Conservation (phyloP, 495 filamentous ascomycete genomes). For the Thermothielavioides terrestris region DNA sequence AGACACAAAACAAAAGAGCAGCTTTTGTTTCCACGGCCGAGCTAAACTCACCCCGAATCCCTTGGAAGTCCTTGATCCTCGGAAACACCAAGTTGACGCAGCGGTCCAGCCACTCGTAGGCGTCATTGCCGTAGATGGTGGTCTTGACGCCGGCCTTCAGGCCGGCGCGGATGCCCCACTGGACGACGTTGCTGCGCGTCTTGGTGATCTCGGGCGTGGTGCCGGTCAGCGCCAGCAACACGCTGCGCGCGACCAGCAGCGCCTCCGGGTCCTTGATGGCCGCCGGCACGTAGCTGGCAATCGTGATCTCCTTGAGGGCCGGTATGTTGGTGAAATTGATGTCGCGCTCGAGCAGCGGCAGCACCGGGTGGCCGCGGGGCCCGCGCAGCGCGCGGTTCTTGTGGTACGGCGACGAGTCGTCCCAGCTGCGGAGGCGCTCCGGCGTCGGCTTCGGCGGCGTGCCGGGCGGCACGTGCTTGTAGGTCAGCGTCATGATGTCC, state of each 20-base stretch:
- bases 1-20: no score
- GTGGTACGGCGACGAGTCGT: constrained; percentile 84
- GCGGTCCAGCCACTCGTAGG: constrained; percentile 83
- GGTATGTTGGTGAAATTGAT: constrained; percentile 84
- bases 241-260: constrained; percentile 72
- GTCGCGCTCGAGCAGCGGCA: constrained; percentile 64
- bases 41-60: constrained; percentile 57
- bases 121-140: constrained; percentile 64
- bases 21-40: no score
- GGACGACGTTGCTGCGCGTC: constrained; percentile 54
- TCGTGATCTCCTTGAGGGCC: constrained; percentile 66
- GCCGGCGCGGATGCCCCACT: constrained; percentile 51
- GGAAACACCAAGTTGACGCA: constrained; percentile 82
- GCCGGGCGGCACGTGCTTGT: constrained; percentile 70
- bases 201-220: constrained; percentile 60
- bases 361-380: constrained; percentile 56
- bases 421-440: constrained; percentile 76
- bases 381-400: constrained; percentile 78
- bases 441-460: constrained; percentile 52
- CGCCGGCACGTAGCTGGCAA: constrained; percentile 59
- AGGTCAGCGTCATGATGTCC: constrained; percentile 85
- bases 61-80: constrained; percentile 88
- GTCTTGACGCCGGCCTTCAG: constrained; percentile 57
- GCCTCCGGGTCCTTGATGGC: constrained; percentile 56
- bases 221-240: constrained; percentile 77